Evolutionary conservation across 495 filamentous ascomycete species (phyloP), one percentile per base, ranked within the genome.

Genomic region (Lasiosphaeria hispida): DNA sequence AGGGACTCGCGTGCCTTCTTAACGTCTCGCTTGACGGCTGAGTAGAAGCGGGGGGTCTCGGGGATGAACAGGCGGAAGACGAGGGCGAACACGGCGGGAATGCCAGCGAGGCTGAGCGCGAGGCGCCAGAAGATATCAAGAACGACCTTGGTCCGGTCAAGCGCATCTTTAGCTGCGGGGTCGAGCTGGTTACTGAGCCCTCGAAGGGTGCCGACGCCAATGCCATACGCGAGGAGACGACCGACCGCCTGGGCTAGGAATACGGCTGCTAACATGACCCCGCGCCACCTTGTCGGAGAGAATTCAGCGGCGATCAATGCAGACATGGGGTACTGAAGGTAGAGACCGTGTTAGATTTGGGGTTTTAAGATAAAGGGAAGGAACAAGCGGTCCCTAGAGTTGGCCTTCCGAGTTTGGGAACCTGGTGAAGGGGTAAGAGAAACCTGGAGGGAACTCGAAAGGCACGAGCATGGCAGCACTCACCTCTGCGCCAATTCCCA

Each of bases 191-290:
- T 70, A 38, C 73, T 62, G 1, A 87, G 74, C 0, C 80, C 81
- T 38, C 15, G 36, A 13, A 83, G 74, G 18, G 85, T 51, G n/a
- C 81, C 79, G 19, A 76, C 62, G 7, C 72, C 72, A 15, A 76
- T 64, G 6, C 62, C 63, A 23, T 70, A 69, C 4, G 77, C 85
- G 7, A 81, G 73, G n/a, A 88, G 72, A 55, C 87, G 85, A 1
- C 85, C 86, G 7, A 87, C 60, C 0, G 85, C 80, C 48, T 89
- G 86, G 80, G 83, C 85, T 49, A 85, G 74, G 68, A 88, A 87
- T 13, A 89, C 82, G 4, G 79, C 79, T 7, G 82, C 83, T 68
- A 89, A 74, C 85, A 89, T 88, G 6, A 77, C 77, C 33, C 77
- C 84, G 15, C 86, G 59, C 10, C 64, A 78, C 47, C 79, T 78